These are phyloP conservation scores for Debaryomycetaceae sp. DNA, from an alignment of 1,139 yeast genomes.

Conservation along the genomic window DNA sequence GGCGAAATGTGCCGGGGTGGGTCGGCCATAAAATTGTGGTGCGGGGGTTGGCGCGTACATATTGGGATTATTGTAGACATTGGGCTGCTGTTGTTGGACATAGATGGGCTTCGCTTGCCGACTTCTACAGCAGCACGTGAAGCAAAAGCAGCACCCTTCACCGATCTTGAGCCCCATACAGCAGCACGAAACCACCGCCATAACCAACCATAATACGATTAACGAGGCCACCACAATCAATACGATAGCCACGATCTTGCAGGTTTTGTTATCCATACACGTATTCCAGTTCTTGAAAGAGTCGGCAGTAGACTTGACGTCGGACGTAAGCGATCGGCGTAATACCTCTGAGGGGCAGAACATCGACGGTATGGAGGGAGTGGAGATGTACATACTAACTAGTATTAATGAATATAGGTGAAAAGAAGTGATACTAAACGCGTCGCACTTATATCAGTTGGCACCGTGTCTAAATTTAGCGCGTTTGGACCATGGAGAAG, in stretches of 20 bases:
- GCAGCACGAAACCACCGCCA: conserved; percentile 38
- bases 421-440: no score
- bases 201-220: conserved; percentile 39
- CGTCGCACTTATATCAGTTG: no score
- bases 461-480: no score
- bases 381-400: no score
- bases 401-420: no score
- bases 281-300: conserved; percentile 69
- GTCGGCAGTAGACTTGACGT: conserved; percentile 42
- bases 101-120: conserved; percentile 11
- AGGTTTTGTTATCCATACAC: conserved; percentile 72
- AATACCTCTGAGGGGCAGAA: conserved; percentile 1
- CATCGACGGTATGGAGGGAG: no score
- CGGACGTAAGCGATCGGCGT: conserved; percentile 11
- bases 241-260: conserved; percentile 77
- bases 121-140: conserved; percentile 23
- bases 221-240: conserved; percentile 58
- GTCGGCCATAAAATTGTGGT: conserved; percentile 11
- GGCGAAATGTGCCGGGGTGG: conserved; percentile 9
- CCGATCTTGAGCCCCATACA: conserved; percentile 43
- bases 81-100: conserved; percentile 9
- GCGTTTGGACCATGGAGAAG: no score
- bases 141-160: conserved; percentile 44
- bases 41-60: conserved; percentile 32
- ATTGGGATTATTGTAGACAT: conserved; percentile 29